A percentile compares a stretch with the other conserved stretches of the same genome.
Evolutionary conservation across 2,329 filamentous ascomycete genomes (phyloP).

Genomic region (Exophiala sp.): DNA sequence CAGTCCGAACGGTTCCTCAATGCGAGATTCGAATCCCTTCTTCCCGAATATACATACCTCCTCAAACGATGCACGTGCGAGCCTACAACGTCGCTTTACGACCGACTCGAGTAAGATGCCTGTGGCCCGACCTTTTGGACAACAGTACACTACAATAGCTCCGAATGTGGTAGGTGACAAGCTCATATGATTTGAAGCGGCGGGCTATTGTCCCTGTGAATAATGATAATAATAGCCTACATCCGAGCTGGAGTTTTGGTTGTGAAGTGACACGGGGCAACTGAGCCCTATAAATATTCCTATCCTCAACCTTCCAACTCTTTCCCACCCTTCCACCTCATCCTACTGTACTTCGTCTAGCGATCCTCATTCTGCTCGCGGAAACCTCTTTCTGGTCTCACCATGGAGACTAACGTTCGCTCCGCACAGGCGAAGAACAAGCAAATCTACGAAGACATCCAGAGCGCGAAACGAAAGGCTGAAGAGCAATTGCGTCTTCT

Average conservation of each 20-base stretch:
- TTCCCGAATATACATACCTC: constrained; percentile 52
- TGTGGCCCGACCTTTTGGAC: constrained; percentile 36
- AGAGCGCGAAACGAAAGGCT: constrained; percentile 81
- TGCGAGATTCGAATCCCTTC: constrained; percentile 60
- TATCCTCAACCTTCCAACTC: not conserved
- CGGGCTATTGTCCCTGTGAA: constrained; percentile 9
- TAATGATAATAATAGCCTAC: constrained; percentile 4
- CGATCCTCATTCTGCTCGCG: not conserved
- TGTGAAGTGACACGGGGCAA: constrained; percentile 13
- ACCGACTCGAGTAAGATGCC: constrained; percentile 81
- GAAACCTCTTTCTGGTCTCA: not conserved
- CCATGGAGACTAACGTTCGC: constrained; percentile 44
- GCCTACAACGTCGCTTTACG: constrained; percentile 85
- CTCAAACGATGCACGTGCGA: constrained; percentile 63
- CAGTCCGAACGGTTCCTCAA: constrained; percentile 67
- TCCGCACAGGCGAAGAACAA: constrained; percentile 77
- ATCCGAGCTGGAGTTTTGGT: constrained; percentile 2
- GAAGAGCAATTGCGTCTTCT: constrained; percentile 88
- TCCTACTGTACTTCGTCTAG: not conserved
- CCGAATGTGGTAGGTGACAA: constrained; percentile 28
- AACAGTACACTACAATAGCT: constrained; percentile 30
- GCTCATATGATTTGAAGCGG: constrained; percentile 13
- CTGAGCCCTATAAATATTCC: constrained; percentile 2
- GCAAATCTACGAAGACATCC: constrained; percentile 81
- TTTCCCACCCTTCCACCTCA: not conserved